Evolutionary conservation across 2,329 filamentous ascomycete species (phyloP), one percentile per base, ranked within the genome.

Genomic region (Stachybotrys chlorohalonatus): DNA sequence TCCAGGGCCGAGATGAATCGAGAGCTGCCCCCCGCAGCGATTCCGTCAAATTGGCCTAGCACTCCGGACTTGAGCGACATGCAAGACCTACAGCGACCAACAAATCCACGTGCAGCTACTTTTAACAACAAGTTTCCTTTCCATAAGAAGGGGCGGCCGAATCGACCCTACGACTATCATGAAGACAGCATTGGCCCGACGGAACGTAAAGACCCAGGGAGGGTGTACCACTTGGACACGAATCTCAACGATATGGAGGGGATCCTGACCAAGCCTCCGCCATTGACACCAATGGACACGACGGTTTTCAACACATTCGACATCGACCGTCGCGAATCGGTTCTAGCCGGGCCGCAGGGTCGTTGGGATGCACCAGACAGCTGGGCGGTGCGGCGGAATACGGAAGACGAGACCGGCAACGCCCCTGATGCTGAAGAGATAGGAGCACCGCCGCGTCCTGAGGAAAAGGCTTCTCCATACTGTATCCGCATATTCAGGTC

Each of bases 401-500:
- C 81, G 7, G 85, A 90, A 61, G 87, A 90, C 54, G 80, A 80
- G 58, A 75, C 78, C n/a, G 65, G 68, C 60, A 80, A 75, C 61
- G 73, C 67, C 5, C 73, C 77, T 1, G 87, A 90, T 55, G 75
- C 81, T 13, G 87, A 91, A 58, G 87, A 93, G 54, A 75, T 80
- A 31, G 85, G 83, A 50, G 81, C 82, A 52, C 79, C 83, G n/a
- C 78, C 83, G 7, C 82, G 83, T 52, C 81, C 85, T 2, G 88
- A 93, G 54, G 87, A 93, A 67, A 89, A 90, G 65, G 78, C 82
- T 32, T 79, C 81, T 15, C 84, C 87, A 36, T 96, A 93, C 70
- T 97, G 92, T 68, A 94, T 99, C 66, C 90, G 94, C 39, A 90
- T 99, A 45, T 99, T 99, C 75, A 86, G 92, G 57, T 87, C 88